Evolutionary conservation across 2,329 filamentous ascomycete species (phyloP), one percentile per base, ranked within the genome.

Genomic region (Fusarium sp.): DNA sequence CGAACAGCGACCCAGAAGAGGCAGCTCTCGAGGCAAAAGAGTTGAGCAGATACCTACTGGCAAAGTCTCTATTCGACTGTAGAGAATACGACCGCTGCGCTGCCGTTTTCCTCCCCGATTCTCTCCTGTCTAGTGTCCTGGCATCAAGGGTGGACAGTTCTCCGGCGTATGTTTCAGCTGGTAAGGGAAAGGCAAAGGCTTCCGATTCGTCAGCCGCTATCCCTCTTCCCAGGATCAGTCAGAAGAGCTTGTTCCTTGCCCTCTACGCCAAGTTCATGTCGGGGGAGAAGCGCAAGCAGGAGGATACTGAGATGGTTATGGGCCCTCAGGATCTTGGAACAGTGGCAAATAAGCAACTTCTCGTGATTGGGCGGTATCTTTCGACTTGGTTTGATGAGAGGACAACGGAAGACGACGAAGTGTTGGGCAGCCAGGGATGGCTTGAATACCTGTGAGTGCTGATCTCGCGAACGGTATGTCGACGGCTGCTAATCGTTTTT

Each of bases 221-320:
- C 8, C 73, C 79, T 3, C 77, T 91, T 17, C 90, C 90, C 3
- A 84, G 83, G 61, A 80, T 98, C 60, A 98, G 95, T 80, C 95
- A 98, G 81, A 97, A 96, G 83, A 95, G 96, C 61, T 83, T 98
- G 22, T 99, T 99, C 79, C 87, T 99, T 12, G 93, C 95, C 0
- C 86, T 98, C 5, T 99, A 99, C 79, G 94, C 96, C 51, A 97
- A 96, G 79, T 95, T 95, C 80, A 90, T 98, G 72, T 93, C 95
- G 0, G 96, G 96, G 2, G 96, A 99, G 86, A 98, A 98, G 86
- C 91, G 94, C 73, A 98, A 96, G 82, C 94, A 98, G 77, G 96
- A 99, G 82, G 96, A 98, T 66, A 94, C 94, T 24, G 96, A 99
- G 84, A 98, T 98, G 93, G 94, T 99, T 59, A 91, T 98, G 83